Percentiles rank a stretch among this genome's conserved stretches.
These are phyloP conservation scores for Aspergillus bertholletiae DNA, from an alignment of 495 filamentous ascomycete genomes.

Conservation along the genomic window DNA sequence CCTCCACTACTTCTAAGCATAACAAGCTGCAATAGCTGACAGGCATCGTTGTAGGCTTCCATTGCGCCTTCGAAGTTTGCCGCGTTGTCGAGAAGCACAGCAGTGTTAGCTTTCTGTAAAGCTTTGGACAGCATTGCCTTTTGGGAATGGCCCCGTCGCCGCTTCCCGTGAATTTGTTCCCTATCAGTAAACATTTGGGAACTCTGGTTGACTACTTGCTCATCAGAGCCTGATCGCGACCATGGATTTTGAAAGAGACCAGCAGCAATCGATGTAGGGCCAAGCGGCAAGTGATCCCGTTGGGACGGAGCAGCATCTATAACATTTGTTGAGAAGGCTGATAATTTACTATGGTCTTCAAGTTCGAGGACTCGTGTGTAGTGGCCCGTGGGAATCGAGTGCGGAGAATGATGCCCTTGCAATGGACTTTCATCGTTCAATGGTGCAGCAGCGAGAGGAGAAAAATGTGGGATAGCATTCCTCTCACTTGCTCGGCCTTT, in stretches of 20 bases:
- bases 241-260: slow-evolving; percentile 14
- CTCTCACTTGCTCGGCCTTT: slow-evolving; percentile 4
- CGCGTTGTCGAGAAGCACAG: slow-evolving; percentile 90
- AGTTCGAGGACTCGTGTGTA: not conserved
- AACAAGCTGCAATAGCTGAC: slow-evolving; percentile 78
- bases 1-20: slow-evolving; percentile 75
- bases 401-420: slow-evolving; percentile 3
- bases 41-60: slow-evolving; percentile 88
- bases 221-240: not conserved
- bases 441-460: not conserved
- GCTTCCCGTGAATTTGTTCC: slow-evolving; percentile 27
- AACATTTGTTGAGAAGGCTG: slow-evolving; percentile 1
- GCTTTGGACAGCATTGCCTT: slow-evolving; percentile 93
- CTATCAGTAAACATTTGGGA: slow-evolving; percentile 16
- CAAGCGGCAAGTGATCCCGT: not conserved
- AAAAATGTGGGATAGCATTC: not conserved
- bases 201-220: not conserved
- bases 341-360: not conserved
- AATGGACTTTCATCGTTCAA: not conserved
- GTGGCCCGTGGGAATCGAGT: not conserved
- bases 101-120: slow-evolving; percentile 90
- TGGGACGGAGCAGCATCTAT: not conserved
- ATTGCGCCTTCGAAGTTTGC: slow-evolving; percentile 92
- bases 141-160: slow-evolving; percentile 56
- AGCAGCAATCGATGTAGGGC: not conserved